Conservation (phyloP, 306 rosid species). For the Oxytropis ochrocephala region DNA sequence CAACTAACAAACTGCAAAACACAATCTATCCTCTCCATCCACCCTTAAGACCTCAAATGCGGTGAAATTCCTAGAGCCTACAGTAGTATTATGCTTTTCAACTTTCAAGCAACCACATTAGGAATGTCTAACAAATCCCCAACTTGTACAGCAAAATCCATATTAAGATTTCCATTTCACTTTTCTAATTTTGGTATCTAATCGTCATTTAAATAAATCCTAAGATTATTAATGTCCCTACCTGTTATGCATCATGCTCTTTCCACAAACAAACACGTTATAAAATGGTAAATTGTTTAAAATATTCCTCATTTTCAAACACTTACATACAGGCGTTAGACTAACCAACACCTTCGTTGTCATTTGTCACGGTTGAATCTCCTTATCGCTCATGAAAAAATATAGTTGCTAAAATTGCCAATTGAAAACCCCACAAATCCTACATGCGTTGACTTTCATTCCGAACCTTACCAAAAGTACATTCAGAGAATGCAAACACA, state of each 20-base stretch:
- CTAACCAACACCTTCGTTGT: background rate
- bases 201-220: background rate
- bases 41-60: background rate
- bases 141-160: slow-evolving; percentile 1
- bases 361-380: background rate
- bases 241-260: background rate
- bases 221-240: background rate
- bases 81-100: slow-evolving; percentile 3
- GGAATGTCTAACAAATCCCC: slow-evolving; percentile 3
- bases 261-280: background rate
- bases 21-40: background rate
- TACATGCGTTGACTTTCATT: background rate
- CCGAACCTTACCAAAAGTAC: background rate
- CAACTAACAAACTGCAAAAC: background rate
- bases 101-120: slow-evolving; percentile 4
- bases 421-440: background rate
- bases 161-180: background rate
- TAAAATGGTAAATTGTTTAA: background rate
- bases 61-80: background rate
- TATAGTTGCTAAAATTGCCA: background rate
- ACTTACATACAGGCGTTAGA: background rate
- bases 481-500: background rate
- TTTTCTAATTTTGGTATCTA: background rate
- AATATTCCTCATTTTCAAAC: background rate
- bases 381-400: background rate